phyloP scores from a whole-genome alignment of 768 basidiomycete species.

The Nevesoporus exiguus region DNA sequence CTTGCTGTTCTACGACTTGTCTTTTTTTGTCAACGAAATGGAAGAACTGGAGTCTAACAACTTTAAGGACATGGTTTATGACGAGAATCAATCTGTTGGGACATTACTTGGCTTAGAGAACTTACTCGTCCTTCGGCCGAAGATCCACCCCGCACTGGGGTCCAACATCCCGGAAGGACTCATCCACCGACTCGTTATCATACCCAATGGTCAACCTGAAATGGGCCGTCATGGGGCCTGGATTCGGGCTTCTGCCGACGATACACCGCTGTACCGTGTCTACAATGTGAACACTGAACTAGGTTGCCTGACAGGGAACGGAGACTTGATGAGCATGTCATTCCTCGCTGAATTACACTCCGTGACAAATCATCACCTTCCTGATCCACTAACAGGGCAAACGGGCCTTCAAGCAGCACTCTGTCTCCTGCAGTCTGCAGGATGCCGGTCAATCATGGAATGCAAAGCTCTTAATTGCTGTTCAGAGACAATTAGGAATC shows the following conservation, averaged over 20 bases:
- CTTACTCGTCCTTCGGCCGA: background rate
- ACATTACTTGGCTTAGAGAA: background rate
- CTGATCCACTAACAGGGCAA: background rate
- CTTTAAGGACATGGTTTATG: background rate
- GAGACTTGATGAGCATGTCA: background rate
- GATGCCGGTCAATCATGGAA: background rate
- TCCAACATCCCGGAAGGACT: background rate
- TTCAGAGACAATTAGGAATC: background rate
- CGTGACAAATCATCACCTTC: background rate
- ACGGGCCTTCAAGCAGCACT: background rate
- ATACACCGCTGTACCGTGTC: background rate
- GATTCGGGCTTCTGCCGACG: background rate
- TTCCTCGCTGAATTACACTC: background rate
- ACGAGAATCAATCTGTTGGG: no score
- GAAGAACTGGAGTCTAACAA: no score
- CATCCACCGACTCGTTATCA: background rate
- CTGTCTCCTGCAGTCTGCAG: background rate
- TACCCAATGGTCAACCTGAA: background rate
- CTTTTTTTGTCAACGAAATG: no score
- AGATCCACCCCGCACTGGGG: background rate
- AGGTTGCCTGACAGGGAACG: background rate
- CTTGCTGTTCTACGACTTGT: no score
- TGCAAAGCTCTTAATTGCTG: background rate
- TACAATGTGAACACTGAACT: background rate
- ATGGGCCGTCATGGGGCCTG: background rate